Conservation (phyloP, 2,329 filamentous ascomycete genomes). For the Teratosphaeriaceae sp. region DNA sequence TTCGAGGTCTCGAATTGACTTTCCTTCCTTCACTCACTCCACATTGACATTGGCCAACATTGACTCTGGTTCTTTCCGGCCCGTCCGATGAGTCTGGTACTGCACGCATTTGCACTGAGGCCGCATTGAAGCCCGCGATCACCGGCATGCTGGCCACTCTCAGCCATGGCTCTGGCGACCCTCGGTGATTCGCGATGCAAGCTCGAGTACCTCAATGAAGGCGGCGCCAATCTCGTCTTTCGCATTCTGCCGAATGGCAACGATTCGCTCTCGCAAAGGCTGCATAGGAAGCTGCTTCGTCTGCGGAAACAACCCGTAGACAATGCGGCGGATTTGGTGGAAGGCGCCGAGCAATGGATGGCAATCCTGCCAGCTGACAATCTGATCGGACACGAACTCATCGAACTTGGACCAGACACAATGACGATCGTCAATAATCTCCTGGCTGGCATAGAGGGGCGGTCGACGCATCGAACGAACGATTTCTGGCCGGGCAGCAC, state of each 20-base stretch:
- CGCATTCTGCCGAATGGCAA: slow-evolving; percentile 12
- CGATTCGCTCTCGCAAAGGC: slow-evolving; percentile 10
- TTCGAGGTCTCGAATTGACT: neutral
- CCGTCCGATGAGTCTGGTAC: no score
- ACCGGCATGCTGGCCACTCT: neutral
- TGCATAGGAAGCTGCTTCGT: slow-evolving; percentile 25
- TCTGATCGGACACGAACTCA: slow-evolving; percentile 25
- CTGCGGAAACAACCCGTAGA: slow-evolving; percentile 23
- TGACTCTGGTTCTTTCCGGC: no score
- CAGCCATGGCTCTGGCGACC: neutral
- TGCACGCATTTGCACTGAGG: no score
- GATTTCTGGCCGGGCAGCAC: slow-evolving; percentile 19
- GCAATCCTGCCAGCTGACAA: slow-evolving; percentile 25
- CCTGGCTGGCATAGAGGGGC: neutral
- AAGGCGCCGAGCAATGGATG: slow-evolving; percentile 21
- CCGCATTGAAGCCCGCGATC: no score
- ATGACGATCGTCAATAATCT: slow-evolving; percentile 16
- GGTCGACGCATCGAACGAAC: slow-evolving; percentile 18
- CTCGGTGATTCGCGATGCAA: slow-evolving; percentile 4
- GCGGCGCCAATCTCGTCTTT: slow-evolving; percentile 33
- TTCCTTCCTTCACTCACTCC: neutral
- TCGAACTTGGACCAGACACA: slow-evolving; percentile 18
- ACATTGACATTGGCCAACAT: no score
- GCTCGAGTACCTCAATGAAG: slow-evolving; percentile 31
- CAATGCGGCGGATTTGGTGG: slow-evolving; percentile 12